Conservation (phyloP, 176 grass and related monocot species). For the Dactylis glomerata region DNA sequence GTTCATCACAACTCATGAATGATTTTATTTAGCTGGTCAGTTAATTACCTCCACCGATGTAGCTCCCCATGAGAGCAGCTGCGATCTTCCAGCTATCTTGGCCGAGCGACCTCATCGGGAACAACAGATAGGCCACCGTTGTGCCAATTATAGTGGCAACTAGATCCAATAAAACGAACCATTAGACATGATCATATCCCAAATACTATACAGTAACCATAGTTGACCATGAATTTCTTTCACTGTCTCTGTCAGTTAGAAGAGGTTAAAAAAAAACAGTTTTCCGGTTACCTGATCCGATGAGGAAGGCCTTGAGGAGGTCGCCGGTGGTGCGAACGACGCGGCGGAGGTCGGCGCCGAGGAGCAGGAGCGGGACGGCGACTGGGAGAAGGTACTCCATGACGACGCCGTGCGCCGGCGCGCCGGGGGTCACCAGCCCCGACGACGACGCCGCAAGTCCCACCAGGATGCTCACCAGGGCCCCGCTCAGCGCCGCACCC, state of each 20-base stretch:
- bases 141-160: constrained; percentile 72
- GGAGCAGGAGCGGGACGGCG: constrained; percentile 75
- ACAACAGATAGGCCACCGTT: constrained; percentile 51
- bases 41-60: constrained; percentile 78
- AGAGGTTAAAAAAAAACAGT: no score
- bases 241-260: background rate
- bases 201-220: background rate
- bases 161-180: background rate
- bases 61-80: constrained; percentile 91
- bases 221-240: background rate
- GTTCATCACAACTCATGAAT: background rate
- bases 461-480: constrained; percentile 69
- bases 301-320: constrained; percentile 74
- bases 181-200: background rate
- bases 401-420: constrained; percentile 64
- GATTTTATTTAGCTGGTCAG: no score
- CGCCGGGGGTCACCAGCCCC: constrained; percentile 54
- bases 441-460: constrained; percentile 58
- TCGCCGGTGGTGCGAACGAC: constrained; percentile 68
- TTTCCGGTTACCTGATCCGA: constrained; percentile 33
- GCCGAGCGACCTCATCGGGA: constrained; percentile 87
- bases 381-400: constrained; percentile 70
- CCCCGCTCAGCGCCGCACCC: constrained; percentile 69
- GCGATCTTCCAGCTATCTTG: constrained; percentile 92
- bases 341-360: constrained; percentile 82